Evolutionary conservation across 345 rosid species (phyloP).

Genomic region (Heritiera fomes): DNA sequence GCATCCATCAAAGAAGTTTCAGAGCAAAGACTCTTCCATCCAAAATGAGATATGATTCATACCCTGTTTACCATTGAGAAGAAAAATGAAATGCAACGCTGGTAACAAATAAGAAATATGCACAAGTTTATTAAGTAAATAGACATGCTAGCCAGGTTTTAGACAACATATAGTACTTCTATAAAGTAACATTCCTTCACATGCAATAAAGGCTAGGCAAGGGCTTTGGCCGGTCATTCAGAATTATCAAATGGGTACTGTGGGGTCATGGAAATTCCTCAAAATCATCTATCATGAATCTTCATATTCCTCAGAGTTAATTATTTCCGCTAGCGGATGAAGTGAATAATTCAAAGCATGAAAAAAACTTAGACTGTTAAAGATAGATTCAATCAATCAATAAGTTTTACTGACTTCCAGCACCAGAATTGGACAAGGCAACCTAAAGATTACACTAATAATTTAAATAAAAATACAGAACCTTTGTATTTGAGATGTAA

Average conservation of each 20-base stretch:
- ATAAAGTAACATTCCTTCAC: neutral
- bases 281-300: constrained; percentile 2
- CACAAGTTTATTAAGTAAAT: neutral
- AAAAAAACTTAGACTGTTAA: neutral
- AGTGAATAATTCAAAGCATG: neutral
- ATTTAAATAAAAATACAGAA: neutral
- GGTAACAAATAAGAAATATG: neutral
- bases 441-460: neutral
- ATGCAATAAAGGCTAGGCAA: neutral
- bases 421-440: neutral
- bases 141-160: neutral
- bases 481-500: neutral
- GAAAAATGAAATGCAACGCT: neutral
- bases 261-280: neutral
- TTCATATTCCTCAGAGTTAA: neutral
- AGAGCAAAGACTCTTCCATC: constrained; percentile 1
- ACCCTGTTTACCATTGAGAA: neutral
- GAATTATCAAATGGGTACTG: neutral
- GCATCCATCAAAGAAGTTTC: neutral
- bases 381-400: neutral
- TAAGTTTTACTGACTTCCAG: neutral
- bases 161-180: neutral
- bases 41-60: neutral
- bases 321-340: neutral
- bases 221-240: neutral